These are phyloP conservation scores for Collybiopsis luxurians DNA, from an alignment of 768 basidiomycete species.

Conservation along the genomic window DNA sequence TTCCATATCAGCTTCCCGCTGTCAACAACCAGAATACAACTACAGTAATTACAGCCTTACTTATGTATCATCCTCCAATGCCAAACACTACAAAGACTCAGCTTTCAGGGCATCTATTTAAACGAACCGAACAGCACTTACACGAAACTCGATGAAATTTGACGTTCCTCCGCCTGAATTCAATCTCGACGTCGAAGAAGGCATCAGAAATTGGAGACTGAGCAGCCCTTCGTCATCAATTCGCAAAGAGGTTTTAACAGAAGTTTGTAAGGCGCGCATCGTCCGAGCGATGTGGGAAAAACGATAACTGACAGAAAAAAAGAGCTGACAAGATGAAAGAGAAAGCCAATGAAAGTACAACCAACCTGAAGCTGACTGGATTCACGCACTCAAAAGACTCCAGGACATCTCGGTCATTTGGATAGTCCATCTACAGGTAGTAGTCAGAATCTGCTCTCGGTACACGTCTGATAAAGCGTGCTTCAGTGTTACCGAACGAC, in stretches of 20 bases:
- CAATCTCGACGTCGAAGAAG: conserved; percentile 40
- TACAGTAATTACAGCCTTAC: too few relatives aligned
- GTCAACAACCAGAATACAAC: too few relatives aligned
- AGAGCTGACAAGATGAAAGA: background rate
- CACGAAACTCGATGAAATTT: conserved; percentile 86
- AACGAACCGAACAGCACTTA: conserved; percentile 36
- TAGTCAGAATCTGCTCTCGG: background rate
- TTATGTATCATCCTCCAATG: conserved; percentile 40
- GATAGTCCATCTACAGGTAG: conserved; percentile 82
- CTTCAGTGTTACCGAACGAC: conserved; percentile 84
- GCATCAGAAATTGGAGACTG: conserved; percentile 90
- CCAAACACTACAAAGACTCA: conserved; percentile 33
- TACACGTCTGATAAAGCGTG: conserved; percentile 20
- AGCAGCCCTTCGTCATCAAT: conserved; percentile 82
- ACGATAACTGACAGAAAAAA: conserved; percentile 58
- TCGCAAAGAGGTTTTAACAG: conserved; percentile 84
- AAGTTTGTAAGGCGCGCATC: conserved; percentile 73
- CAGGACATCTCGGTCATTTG: conserved; percentile 87
- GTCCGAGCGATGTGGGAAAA: conserved; percentile 75
- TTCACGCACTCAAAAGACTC: conserved; percentile 83
- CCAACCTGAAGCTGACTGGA: conserved; percentile 69
- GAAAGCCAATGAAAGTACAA: background rate
- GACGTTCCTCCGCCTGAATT: conserved; percentile 31
- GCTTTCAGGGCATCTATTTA: background rate
- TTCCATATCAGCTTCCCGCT: too few relatives aligned